A percentile compares a stretch with the other conserved stretches of the same genome.
Conservation (phyloP, 2,329 filamentous ascomycete genomes). For the Colletotrichum sp. region DNA sequence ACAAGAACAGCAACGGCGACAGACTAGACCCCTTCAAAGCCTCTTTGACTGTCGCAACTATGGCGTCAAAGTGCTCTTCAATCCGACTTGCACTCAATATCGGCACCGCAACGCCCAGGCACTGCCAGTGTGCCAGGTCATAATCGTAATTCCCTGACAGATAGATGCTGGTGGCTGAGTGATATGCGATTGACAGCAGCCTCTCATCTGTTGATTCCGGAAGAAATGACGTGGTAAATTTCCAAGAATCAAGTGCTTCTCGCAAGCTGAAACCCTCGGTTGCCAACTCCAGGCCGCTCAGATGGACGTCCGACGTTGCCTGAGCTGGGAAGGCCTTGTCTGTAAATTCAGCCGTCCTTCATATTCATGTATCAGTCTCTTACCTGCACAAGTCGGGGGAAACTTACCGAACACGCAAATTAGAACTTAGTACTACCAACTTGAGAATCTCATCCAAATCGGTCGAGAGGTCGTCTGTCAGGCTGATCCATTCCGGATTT, state of each 20-base stretch:
- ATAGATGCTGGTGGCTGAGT: constrained; percentile 39
- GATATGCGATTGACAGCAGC: constrained; percentile 28
- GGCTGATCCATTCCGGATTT: constrained; percentile 24
- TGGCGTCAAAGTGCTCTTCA: constrained; percentile 25
- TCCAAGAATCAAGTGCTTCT: constrained; percentile 13
- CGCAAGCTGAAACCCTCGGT: constrained; percentile 26
- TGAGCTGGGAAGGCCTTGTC: background rate
- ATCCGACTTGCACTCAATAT: constrained; percentile 26
- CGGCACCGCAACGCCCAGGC: constrained; percentile 25
- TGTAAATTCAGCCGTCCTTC: constrained; percentile 2
- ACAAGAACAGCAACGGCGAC: constrained; percentile 37
- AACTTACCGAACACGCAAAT: constrained; percentile 34
- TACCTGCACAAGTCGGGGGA: background rate
- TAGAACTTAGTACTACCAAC: constrained; percentile 34
- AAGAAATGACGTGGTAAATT: background rate
- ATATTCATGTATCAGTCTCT: background rate
- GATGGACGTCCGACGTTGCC: background rate
- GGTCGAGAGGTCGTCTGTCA: background rate
- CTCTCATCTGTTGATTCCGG: constrained; percentile 13
- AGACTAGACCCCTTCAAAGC: constrained; percentile 26
- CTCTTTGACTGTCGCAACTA: constrained; percentile 24
- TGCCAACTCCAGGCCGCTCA: constrained; percentile 2
- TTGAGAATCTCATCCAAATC: constrained; percentile 31
- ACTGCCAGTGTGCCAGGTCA: constrained; percentile 33
- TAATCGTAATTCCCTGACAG: constrained; percentile 42